phyloP scores from a whole-genome alignment of 805 yeast genomes.

The Candida tibetensis region DNA sequence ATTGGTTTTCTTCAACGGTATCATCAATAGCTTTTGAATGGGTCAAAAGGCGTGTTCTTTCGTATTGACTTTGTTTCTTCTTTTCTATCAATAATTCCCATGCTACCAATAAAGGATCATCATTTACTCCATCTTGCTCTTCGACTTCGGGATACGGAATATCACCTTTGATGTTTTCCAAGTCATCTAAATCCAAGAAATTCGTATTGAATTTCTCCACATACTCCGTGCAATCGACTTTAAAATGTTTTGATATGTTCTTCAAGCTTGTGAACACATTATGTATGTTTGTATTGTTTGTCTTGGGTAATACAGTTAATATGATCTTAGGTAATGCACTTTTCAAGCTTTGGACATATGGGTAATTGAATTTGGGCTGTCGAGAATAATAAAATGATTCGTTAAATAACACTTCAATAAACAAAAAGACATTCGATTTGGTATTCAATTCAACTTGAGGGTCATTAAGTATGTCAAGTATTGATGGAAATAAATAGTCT shows the following conservation, averaged over 20 bases:
- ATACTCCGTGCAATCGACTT: constrained; percentile 25
- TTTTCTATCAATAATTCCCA: constrained; percentile 49
- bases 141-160: constrained; percentile 34
- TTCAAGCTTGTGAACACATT: constrained; percentile 36
- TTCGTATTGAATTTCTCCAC: constrained; percentile 29
- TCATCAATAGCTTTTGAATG: constrained; percentile 25
- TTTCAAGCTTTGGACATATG: constrained; percentile 35
- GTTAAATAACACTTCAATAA: constrained; percentile 59
- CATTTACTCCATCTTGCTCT: constrained; percentile 15
- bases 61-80: constrained; percentile 51
- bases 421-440: constrained; percentile 64
- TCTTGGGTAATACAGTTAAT: constrained; percentile 32
- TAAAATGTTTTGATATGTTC: constrained; percentile 35
- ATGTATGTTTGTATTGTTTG: constrained; percentile 35
- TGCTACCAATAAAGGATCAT: constrained; percentile 34
- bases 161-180: constrained; percentile 26
- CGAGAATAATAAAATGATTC: constrained; percentile 34
- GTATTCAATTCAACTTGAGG: constrained; percentile 51
- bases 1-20: constrained; percentile 22
- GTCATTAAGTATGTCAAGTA: constrained; percentile 56
- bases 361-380: constrained; percentile 36
- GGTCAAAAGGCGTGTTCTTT: constrained; percentile 40
- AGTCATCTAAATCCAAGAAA: constrained; percentile 36
- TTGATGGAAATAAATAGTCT: constrained; percentile 67
- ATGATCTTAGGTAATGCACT: constrained; percentile 34